A percentile compares a stretch with the other conserved stretches of the same genome.
Evolutionary conservation across 768 basidiomycete species (phyloP).

Genomic region (Pisolithus sp.): DNA sequence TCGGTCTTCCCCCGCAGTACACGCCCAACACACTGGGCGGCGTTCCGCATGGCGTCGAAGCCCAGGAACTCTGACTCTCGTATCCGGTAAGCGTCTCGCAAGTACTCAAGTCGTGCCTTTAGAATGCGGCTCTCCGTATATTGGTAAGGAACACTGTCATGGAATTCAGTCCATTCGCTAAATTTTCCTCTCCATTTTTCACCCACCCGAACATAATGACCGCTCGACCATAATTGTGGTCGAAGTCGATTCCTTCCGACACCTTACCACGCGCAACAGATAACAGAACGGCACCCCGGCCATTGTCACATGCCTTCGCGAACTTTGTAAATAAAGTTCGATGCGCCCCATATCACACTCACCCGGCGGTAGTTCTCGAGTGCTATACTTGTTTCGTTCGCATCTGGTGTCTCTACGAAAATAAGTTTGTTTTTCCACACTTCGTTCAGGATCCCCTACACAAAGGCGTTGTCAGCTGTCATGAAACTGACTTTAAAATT

Average conservation of each 20-base stretch:
- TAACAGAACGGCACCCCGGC: slow-evolving; percentile 90
- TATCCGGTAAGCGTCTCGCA: slow-evolving; percentile 97
- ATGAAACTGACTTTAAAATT: slow-evolving; percentile 17
- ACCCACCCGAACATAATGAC: slow-evolving; percentile 98
- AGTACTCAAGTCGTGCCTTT: slow-evolving; percentile 93
- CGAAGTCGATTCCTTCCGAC: slow-evolving; percentile 99
- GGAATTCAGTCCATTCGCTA: background rate
- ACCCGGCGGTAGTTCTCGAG: slow-evolving; percentile 95
- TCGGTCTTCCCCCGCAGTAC: slow-evolving; percentile 98
- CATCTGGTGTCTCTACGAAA: slow-evolving; percentile 98
- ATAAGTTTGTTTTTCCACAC: slow-evolving; percentile 99
- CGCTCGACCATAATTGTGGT: slow-evolving; percentile 98
- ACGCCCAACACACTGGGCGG: slow-evolving; percentile 97
- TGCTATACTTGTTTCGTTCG: slow-evolving; percentile 97
- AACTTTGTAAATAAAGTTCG: background rate
- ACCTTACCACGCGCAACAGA: slow-evolving; percentile 99
- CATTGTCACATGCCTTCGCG: slow-evolving; percentile 91
- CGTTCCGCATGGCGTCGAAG: slow-evolving; percentile 99
- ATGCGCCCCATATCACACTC: slow-evolving; percentile 7
- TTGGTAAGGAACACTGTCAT: slow-evolving; percentile 81
- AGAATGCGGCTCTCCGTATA: slow-evolving; percentile 98
- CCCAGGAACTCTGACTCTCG: slow-evolving; percentile 98
- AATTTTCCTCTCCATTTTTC: background rate
- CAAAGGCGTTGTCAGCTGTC: slow-evolving; percentile 1
- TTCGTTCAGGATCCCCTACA: slow-evolving; percentile 94